Percentiles rank a stretch among this genome's conserved stretches.
Conservation (phyloP, 2,329 filamentous ascomycete species). For the Cryphonectria parasitica region DNA sequence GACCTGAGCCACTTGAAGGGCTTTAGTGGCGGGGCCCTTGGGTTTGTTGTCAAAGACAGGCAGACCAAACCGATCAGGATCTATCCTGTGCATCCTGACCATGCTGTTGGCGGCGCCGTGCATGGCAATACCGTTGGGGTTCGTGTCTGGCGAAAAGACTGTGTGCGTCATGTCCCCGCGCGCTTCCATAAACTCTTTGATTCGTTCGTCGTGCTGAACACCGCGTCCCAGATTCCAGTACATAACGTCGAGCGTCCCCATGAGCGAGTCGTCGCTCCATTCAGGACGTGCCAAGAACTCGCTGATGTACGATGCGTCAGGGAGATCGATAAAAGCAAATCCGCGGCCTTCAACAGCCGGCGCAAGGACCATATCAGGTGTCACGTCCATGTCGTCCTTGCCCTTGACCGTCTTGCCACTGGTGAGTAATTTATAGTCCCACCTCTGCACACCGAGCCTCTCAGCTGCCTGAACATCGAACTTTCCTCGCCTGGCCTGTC, state of each 20-base stretch:
- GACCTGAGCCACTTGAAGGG: constrained; percentile 46
- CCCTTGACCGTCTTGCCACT: constrained; percentile 66
- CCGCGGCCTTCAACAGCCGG: constrained; percentile 69
- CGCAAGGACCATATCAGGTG: constrained; percentile 84
- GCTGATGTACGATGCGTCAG: constrained; percentile 70
- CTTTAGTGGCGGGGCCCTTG: constrained; percentile 21
- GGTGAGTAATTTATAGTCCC: constrained; percentile 63
- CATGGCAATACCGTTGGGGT: constrained; percentile 75
- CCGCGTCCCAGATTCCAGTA: constrained; percentile 81
- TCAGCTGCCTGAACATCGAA: constrained; percentile 72
- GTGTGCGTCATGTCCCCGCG: constrained; percentile 70
- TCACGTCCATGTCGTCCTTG: constrained; percentile 69
- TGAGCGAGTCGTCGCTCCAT: constrained; percentile 67
- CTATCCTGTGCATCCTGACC: constrained; percentile 72
- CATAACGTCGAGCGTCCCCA: constrained; percentile 68
- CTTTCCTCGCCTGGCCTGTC: constrained; percentile 75
- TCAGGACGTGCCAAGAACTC: constrained; percentile 72
- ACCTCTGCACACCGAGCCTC: constrained; percentile 63
- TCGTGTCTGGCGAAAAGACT: constrained; percentile 74
- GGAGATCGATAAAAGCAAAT: constrained; percentile 80
- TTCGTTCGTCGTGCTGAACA: constrained; percentile 62
- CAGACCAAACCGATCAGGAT: constrained; percentile 72
- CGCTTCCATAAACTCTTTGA: constrained; percentile 72
- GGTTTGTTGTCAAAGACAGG: constrained; percentile 66
- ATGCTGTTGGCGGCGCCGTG: constrained; percentile 68